Evolutionary conservation across 495 filamentous ascomycete species (phyloP).

Genomic region (Talaromyces liani): DNA sequence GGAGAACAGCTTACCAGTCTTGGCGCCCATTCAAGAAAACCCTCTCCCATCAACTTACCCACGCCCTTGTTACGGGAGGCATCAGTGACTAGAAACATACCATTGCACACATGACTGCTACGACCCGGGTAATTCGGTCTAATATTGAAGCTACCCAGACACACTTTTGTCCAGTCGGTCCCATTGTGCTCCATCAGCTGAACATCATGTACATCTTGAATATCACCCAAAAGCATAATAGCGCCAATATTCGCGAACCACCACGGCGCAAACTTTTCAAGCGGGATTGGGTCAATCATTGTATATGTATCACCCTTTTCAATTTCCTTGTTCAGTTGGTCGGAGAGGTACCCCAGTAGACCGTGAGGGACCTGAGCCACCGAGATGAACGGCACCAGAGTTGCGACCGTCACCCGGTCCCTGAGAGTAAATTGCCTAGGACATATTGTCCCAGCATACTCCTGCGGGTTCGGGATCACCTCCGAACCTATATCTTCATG

Average conservation of each 20-base stretch:
- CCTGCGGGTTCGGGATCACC: constrained; percentile 36
- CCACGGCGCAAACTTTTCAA: constrained; percentile 72
- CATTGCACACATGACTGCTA: constrained; percentile 94
- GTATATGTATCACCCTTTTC: constrained; percentile 96
- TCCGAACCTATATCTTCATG: constrained; percentile 65
- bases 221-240: constrained; percentile 83
- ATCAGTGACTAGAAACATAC: constrained; percentile 88
- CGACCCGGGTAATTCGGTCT: constrained; percentile 96
- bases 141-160: constrained; percentile 92
- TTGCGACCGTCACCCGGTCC: constrained; percentile 84
- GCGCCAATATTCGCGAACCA: constrained; percentile 96
- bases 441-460: constrained; percentile 61
- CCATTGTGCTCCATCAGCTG: constrained; percentile 44
- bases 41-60: constrained; percentile 87
- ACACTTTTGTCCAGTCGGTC: constrained; percentile 76
- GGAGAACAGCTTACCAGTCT: constrained; percentile 52
- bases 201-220: constrained; percentile 57
- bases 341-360: constrained; percentile 70
- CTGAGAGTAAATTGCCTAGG: constrained; percentile 83
- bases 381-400: constrained; percentile 79
- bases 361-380: constrained; percentile 64
- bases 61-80: constrained; percentile 84
- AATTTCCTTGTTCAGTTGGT: constrained; percentile 90
- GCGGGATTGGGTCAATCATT: constrained; percentile 71
- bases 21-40: constrained; percentile 90